Conservation (phyloP, 345 rosid species). For the Populus davidiana region DNA sequence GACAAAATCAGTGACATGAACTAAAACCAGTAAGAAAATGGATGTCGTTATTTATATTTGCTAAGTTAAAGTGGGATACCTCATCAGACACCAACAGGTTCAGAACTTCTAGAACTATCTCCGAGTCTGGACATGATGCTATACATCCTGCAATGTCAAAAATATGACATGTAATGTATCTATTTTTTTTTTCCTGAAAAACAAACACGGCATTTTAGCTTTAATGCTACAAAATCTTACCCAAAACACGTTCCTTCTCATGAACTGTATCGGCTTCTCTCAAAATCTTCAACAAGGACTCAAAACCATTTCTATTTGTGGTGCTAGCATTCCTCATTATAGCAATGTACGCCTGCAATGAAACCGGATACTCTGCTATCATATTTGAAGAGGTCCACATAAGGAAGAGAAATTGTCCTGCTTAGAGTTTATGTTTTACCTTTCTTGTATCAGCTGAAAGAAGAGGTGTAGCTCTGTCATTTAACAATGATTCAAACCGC, state of each 20-base stretch:
- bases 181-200: not conserved
- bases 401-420: not conserved
- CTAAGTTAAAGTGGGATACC: slow-evolving; percentile 10
- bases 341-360: slow-evolving; percentile 40
- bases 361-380: not conserved
- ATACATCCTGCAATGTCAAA: slow-evolving; percentile 24
- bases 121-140: slow-evolving; percentile 34
- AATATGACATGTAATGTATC: not conserved
- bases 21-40: not conserved
- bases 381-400: not conserved
- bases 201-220: not conserved
- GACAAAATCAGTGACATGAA: not conserved
- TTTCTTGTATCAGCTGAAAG: slow-evolving; percentile 36
- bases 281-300: slow-evolving; percentile 36
- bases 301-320: slow-evolving; percentile 30
- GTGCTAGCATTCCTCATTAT: slow-evolving; percentile 35
- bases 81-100: slow-evolving; percentile 39
- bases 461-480: slow-evolving; percentile 23
- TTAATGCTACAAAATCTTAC: slow-evolving; percentile 14
- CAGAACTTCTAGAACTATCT: slow-evolving; percentile 25
- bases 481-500: slow-evolving; percentile 28
- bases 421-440: slow-evolving; percentile 15
- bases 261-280: slow-evolving; percentile 44
- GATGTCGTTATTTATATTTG: not conserved
- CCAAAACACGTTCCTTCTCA: slow-evolving; percentile 40